Evolutionary conservation across 352 stramenopile genomes (phyloP).

Genomic region (Globisporangium cystogenes): DNA sequence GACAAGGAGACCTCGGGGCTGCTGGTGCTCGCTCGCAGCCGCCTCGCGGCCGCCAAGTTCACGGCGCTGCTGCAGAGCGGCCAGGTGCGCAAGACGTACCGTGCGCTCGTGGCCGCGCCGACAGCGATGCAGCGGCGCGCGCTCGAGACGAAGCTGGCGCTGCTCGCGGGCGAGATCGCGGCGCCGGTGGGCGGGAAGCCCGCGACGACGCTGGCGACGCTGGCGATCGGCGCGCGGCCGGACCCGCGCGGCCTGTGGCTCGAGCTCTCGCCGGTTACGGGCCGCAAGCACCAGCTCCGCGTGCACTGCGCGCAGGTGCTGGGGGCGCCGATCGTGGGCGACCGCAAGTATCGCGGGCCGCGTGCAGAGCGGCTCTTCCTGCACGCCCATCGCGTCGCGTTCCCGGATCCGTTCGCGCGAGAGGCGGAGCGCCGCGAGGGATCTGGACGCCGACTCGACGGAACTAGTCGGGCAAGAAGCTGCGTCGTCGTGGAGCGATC

Average conservation of each 20-base stretch:
- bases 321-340: conserved; percentile 44
- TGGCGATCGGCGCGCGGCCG: neutral
- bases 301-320: conserved; percentile 47
- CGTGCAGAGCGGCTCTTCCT: conserved; percentile 36
- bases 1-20: conserved; percentile 69
- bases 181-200: conserved; percentile 37
- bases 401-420: conserved; percentile 34
- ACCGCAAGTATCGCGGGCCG: conserved; percentile 30
- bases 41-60: conserved; percentile 60
- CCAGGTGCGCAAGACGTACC: conserved; percentile 53
- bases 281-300: conserved; percentile 67
- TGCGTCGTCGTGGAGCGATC: neutral
- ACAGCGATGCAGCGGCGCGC: conserved; percentile 7
- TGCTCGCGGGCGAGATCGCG: conserved; percentile 20
- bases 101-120: conserved; percentile 32
- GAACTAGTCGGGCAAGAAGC: neutral
- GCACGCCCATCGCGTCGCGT: conserved; percentile 42
- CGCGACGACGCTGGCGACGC: conserved; percentile 29
- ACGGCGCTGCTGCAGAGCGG: conserved; percentile 31
- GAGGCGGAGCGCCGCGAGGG: neutral
- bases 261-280: conserved; percentile 44
- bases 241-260: conserved; percentile 27
- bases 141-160: conserved; percentile 14
- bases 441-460: neutral
- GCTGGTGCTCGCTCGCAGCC: conserved; percentile 58